Base-by-base conservation (phyloP, 1,284 basidiomycete genomes). In the Sanghuangporus sanghuang region DNA sequence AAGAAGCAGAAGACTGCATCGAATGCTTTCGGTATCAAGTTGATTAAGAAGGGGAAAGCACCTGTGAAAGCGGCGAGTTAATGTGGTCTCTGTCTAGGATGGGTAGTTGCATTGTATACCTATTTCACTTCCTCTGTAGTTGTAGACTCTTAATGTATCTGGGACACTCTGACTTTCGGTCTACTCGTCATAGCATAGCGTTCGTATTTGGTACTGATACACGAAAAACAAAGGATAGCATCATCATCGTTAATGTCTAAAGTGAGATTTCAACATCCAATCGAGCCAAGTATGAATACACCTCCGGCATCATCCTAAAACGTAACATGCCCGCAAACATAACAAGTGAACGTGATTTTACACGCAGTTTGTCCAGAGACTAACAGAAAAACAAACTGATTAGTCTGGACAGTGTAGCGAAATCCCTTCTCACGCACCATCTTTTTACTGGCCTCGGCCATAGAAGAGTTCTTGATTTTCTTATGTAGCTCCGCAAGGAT, bases 251-350 rank as follows among this genome's bases (percentile, higher is more conserved):
- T 14, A 46, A 40, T 38, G 12, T 14, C 68, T 70, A 90, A 68
- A 91, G 77, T 39, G 87, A 85, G 69, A 92, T 89, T 74, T 92
- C 90, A 1, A 92, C 90, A 68, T 91, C 89, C 68, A 90, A 70
- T 63, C 88, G 80, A 11, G 89, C 87, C 57, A 96, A 79, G 76
- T 96, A 93, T 59, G 91, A 90, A 77, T 96, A 96, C 66, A 96
- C 89, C 73, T 97, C 93, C 38, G 92, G 87, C 14, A 92, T 91
- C 84, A 97, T 87, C 63, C 93, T 83, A 74, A 95, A 93, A 68
- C 93, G 89, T 63, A 96, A 77, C 70, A 92, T 89, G 49, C 92
- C 90, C 46, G 92, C 93, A 76, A 95, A 96, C 66, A 93, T 84
- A 79, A 95, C 93, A 67, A 96, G 74, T 3, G 90, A 87, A 59